These are phyloP conservation scores for Pythium rhizo-oryzae DNA, from an alignment of 352 stramenopile genomes.

Conservation along the genomic window DNA sequence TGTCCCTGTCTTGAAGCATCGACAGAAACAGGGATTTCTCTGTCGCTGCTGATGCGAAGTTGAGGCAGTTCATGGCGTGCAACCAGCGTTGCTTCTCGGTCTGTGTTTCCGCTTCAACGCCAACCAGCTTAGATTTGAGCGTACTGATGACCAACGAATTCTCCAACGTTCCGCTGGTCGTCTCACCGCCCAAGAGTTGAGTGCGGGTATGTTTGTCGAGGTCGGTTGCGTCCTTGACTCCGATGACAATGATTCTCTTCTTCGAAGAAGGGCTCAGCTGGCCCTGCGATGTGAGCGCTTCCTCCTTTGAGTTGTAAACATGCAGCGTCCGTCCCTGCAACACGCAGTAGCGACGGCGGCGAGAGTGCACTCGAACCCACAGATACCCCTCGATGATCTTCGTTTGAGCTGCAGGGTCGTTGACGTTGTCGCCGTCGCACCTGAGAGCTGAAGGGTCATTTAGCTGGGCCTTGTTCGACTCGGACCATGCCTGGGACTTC, in stretches of 20 bases:
- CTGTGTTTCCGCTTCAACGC: conserved; percentile 66
- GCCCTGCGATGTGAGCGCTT: conserved; percentile 19
- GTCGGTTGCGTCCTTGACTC: conserved; percentile 61
- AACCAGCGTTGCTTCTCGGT: conserved; percentile 81
- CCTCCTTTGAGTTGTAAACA: conserved; percentile 68
- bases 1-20: conserved; percentile 50
- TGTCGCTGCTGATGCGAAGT: conserved; percentile 49
- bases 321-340: conserved; percentile 54
- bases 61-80: conserved; percentile 68
- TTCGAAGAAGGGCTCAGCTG: conserved; percentile 36
- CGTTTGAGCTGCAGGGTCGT: background rate
- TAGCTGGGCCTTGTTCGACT: background rate
- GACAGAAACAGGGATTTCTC: conserved; percentile 62
- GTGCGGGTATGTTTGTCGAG: conserved; percentile 57
- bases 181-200: conserved; percentile 46
- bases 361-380: conserved; percentile 56
- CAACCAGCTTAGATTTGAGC: conserved; percentile 70
- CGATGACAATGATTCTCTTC: conserved; percentile 68
- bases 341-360: conserved; percentile 71
- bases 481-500: background rate
- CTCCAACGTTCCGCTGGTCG: conserved; percentile 31
- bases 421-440: background rate
- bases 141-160: conserved; percentile 72
- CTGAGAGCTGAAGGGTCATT: background rate
- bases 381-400: conserved; percentile 63